Evolutionary conservation across 192 early-diverging fungal species (phyloP), one percentile per base, ranked within the genome.

Genomic region (Oehlia diaphana): DNA sequence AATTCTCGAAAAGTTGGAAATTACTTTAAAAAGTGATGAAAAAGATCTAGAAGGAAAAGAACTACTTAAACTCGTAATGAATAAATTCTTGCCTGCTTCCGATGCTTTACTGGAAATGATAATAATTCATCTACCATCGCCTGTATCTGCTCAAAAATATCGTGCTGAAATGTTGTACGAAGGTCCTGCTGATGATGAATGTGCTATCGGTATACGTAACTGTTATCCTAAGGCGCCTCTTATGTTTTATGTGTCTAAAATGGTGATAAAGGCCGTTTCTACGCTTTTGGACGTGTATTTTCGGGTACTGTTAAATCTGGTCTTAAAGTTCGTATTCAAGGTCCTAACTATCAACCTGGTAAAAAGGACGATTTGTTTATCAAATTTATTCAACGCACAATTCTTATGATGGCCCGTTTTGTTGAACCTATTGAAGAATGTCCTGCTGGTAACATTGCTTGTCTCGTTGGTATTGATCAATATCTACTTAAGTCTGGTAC

Each of bases 181-280:
- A 89, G 97, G 97, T 84, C 96, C 96, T 78, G 72, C 85, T 81
- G 96, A 97, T 86, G 96, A 97, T 87, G 95, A 95, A 87, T 95
- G 93, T 86, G 97, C 96, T 84, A 84, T 85, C 72, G 95, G 90
- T 86, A 97, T 99, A 84, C 84, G 85, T 44, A 83, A 90, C 81
- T 97, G 96, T 86, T 93, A 99, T 89, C 92, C 96, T 85, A 92
- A 92, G 47, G 97, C 89, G 87, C 97, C 97, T 62, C 94, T 99
- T 78, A 97, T 99, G 96, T 89, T 97, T 83, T 97, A 99, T 92
- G 92, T 99, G 83, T 97, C 96, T 87, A 99, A 99, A 95, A 97
- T 97, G 96, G 96, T 96, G 97, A 97, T 89, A 97, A 95, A 92
- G 95, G 96, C 84, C 95, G 96, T 87, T 99, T 99, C 93, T 97